Evolutionary conservation across 306 rosid species (phyloP), one percentile per base, ranked within the genome.

Genomic region (Prunus fruticosa): DNA sequence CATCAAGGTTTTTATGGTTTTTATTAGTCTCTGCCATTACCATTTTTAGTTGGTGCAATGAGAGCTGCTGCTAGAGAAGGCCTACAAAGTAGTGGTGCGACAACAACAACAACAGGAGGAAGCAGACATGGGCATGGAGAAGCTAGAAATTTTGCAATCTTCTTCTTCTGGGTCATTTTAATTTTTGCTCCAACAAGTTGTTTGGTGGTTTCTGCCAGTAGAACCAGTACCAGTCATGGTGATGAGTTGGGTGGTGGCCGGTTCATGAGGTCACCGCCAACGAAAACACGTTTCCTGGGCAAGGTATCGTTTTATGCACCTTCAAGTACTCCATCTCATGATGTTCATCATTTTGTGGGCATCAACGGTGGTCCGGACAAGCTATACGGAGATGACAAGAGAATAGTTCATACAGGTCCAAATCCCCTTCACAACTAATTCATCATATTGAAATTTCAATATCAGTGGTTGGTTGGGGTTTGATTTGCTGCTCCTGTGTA

Each of bases 341-440:
- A 66, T 38, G 61, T 61, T 61, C 65, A 51, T 62, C 64, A 47
- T 56, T 14, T 76, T 62, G 75, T n/a, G 25, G 70, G 12, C 43
- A 10, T 34, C 5, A 54, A 72, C 50, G 80, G 78, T 6, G 81
- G 70, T 25, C 43, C 83, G 11, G 81, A 80, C 63, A 60, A 69
- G 16, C 41, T 75, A 23, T 91, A 84, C 58, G 90, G 68, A 11
- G 93, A 90, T 14, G 89, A 88, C 18, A 90, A 91, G 76, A 88
- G 98, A 83, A 2, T 69, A 76, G 85, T 93, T 81, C 98, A 87
- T 65, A 93, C 96, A 0, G 98, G 97, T 83, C 97, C 97, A 67
- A 93, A 93, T 67, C 98, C 98, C 80, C 98, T 93, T 82, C 97
- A 93, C 79, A 93, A 91, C 88, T 91, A 87, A 88, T 77, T 8